These are phyloP conservation scores for Phylloporus sp. DNA, from an alignment of 768 basidiomycete species.

Conservation along the genomic window DNA sequence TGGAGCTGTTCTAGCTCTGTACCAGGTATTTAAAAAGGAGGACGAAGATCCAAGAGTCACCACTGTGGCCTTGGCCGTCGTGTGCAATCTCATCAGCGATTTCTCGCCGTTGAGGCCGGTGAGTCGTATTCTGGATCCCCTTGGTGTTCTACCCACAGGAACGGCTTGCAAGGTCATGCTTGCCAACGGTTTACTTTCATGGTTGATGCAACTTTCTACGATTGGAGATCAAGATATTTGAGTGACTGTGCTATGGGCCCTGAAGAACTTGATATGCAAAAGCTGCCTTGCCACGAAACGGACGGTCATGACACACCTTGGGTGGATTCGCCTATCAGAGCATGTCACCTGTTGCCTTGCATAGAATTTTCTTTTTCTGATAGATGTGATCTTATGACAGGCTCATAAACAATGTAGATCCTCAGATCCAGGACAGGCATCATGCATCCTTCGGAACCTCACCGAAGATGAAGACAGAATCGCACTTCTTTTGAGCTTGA, in stretches of 20 bases:
- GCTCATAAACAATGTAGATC: slow-evolving; percentile 50
- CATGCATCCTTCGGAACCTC: slow-evolving; percentile 63
- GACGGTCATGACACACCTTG: slow-evolving; percentile 62
- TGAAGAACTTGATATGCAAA: slow-evolving; percentile 79
- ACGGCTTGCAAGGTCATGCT: slow-evolving; percentile 49
- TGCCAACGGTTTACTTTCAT: slow-evolving; percentile 60
- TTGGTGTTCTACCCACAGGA: not conserved
- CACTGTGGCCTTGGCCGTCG: slow-evolving; percentile 63
- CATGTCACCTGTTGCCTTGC: slow-evolving; percentile 30
- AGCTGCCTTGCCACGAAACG: slow-evolving; percentile 57
- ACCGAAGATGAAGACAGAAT: slow-evolving; percentile 65
- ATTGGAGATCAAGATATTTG: slow-evolving; percentile 54
- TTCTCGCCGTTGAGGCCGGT: slow-evolving; percentile 79
- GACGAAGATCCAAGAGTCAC: slow-evolving; percentile 70
- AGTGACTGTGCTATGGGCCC: slow-evolving; percentile 77
- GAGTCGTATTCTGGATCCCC: slow-evolving; percentile 26
- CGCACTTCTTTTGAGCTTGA: slow-evolving; percentile 51
- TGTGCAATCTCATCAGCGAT: slow-evolving; percentile 85
- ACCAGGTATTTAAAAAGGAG: slow-evolving; percentile 52
- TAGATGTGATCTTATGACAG: slow-evolving; percentile 36
- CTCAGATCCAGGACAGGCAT: slow-evolving; percentile 64
- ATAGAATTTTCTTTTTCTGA: not conserved
- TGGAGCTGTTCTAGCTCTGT: slow-evolving; percentile 70
- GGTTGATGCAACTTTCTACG: slow-evolving; percentile 57
- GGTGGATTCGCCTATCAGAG: slow-evolving; percentile 60